A percentile compares a stretch with the other conserved stretches of the same genome.
phyloP scores from a whole-genome alignment of 177 flowering plant species.

The Vitis hybrid region DNA sequence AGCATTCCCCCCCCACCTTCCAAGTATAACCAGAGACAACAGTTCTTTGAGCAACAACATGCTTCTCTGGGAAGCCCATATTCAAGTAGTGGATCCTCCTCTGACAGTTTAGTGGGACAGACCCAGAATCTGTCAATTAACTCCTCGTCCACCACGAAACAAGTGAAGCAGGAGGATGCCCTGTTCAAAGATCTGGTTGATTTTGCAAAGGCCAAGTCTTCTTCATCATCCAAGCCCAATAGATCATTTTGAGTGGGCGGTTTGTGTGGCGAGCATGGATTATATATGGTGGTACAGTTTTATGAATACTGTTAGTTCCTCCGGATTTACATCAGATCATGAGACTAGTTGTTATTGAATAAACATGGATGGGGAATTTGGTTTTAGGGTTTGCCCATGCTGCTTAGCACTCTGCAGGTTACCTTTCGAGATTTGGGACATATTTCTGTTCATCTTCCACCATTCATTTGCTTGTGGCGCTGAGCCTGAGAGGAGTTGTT shows the following conservation, averaged over 20 bases:
- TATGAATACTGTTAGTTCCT: constrained; percentile 11
- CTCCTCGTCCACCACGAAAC: constrained; percentile 45
- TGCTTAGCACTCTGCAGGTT: too few species aligned
- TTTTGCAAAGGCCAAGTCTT: constrained; percentile 84
- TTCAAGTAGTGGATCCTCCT: constrained; percentile 45
- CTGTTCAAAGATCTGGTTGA: constrained; percentile 94
- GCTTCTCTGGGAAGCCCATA: constrained; percentile 26
- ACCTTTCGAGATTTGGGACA: not conserved
- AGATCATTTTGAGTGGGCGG: constrained; percentile 39
- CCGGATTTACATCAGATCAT: constrained; percentile 13
- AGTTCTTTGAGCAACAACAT: constrained; percentile 67
- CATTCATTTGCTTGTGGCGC: not conserved
- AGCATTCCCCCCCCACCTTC: constrained; percentile 82
- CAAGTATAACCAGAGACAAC: constrained; percentile 74
- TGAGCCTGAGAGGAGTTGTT: too few species aligned
- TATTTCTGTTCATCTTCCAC: not conserved
- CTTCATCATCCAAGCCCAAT: constrained; percentile 53
- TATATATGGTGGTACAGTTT: constrained; percentile 13
- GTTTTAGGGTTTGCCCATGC: too few species aligned
- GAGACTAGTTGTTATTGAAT: constrained; percentile 11
- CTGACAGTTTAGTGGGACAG: constrained; percentile 61
- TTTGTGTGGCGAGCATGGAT: constrained; percentile 1
- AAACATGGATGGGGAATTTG: constrained; percentile 10
- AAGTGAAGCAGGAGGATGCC: constrained; percentile 68
- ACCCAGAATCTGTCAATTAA: constrained; percentile 69